Percentiles rank a stretch among this genome's conserved stretches.
Evolutionary conservation across 176 grass and related monocot genomes (phyloP).

Genomic region (Poa annua): DNA sequence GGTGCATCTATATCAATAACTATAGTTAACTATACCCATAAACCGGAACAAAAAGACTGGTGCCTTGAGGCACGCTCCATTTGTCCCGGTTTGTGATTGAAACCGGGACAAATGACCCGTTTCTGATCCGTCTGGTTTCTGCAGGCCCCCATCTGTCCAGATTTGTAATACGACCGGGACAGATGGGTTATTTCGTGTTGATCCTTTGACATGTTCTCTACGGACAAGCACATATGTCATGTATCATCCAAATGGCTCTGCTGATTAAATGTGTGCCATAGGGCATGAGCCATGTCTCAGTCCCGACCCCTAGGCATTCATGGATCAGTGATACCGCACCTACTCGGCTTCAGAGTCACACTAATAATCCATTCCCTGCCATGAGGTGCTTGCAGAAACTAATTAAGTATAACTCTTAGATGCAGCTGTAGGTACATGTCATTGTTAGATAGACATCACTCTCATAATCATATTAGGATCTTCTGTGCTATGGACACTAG

Average conservation of each 20-base stretch:
- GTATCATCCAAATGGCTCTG: neutral
- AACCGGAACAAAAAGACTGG: no score
- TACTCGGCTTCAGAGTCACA: conserved; percentile 1
- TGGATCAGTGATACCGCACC: neutral
- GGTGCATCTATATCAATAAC: no score
- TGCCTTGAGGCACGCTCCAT: no score
- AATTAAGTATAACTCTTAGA: neutral
- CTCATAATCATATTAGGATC: neutral
- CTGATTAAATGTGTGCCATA: neutral
- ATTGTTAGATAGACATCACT: neutral
- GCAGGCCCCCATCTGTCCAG: no score
- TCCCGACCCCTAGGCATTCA: conserved; percentile 4
- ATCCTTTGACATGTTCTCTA: no score
- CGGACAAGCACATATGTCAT: conserved; percentile 15
- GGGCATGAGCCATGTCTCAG: neutral
- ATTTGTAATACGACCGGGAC: no score
- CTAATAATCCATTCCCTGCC: neutral
- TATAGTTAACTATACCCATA: no score
- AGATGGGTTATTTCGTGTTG: no score
- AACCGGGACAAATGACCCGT: no score
- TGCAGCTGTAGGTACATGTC: conserved; percentile 19
- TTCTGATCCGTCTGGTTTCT: no score
- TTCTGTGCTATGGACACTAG: neutral
- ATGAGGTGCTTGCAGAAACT: neutral
- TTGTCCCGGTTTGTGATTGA: no score